Percentiles rank a stretch among this genome's conserved stretches.
Conservation (phyloP, 1,139 yeast species). For the Trichomonascaceae sp. region DNA sequence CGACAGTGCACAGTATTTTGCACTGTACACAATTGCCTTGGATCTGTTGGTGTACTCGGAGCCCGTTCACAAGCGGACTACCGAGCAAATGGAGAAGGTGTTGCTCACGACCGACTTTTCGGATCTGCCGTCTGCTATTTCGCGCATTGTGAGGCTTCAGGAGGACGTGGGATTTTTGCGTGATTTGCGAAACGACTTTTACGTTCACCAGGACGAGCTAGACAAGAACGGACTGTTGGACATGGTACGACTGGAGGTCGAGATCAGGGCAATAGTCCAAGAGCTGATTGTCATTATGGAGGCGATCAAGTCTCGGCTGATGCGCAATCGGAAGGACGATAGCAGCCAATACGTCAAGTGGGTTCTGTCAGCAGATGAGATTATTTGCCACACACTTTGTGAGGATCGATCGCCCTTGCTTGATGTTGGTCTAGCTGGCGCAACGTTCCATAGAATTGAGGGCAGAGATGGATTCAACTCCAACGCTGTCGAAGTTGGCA, state of each 20-base stretch:
- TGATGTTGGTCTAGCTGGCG: constrained; percentile 55
- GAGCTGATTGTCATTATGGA: constrained; percentile 56
- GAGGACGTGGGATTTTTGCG: constrained; percentile 34
- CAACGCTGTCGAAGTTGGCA: constrained; percentile 44
- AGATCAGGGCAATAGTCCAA: constrained; percentile 40
- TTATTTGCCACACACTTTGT: constrained; percentile 59
- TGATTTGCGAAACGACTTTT: constrained; percentile 35
- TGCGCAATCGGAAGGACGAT: constrained; percentile 24
- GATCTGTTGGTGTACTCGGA: constrained; percentile 58
- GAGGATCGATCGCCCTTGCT: constrained; percentile 50
- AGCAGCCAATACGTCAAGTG: constrained; percentile 35
- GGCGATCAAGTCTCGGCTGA: constrained; percentile 44
- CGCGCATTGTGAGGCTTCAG: constrained; percentile 44
- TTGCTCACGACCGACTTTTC: constrained; percentile 56
- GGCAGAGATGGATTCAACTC: constrained; percentile 52
- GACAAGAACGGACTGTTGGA: constrained; percentile 24
- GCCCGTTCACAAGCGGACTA: constrained; percentile 42
- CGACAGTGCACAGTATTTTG: constrained; percentile 60
- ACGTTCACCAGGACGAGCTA: constrained; percentile 15
- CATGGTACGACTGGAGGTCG: constrained; percentile 35
- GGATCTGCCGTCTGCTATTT: constrained; percentile 44
- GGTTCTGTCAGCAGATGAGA: constrained; percentile 57
- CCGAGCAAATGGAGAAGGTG: constrained; percentile 51
- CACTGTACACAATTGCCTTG: constrained; percentile 49
- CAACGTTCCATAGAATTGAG: constrained; percentile 47